Conservation (phyloP, 1,284 basidiomycete genomes). For the Ustilago hordei region DNA sequence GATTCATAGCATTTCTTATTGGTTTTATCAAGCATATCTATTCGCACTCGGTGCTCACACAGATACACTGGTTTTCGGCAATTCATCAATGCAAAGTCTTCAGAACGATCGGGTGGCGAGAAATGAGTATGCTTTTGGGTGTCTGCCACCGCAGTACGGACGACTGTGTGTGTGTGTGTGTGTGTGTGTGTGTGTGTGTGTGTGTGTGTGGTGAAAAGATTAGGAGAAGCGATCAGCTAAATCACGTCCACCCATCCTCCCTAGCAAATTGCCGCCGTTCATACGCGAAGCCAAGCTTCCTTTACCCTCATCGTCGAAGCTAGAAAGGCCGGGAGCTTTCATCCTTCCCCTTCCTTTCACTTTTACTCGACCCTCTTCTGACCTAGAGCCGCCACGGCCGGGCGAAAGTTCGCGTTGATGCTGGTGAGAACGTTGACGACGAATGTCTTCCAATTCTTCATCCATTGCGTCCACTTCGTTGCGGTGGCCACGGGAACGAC, state of each 20-base stretch:
- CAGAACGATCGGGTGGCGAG: neutral
- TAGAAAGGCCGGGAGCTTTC: slow-evolving; percentile 43
- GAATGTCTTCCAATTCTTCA: slow-evolving; percentile 37
- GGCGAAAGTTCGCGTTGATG: slow-evolving; percentile 50
- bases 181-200: neutral
- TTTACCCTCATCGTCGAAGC: slow-evolving; percentile 14
- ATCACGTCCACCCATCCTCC: slow-evolving; percentile 9
- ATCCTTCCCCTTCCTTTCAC: slow-evolving; percentile 47
- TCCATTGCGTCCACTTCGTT: slow-evolving; percentile 37
- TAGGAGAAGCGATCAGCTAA: slow-evolving; percentile 41
- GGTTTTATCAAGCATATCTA: slow-evolving; percentile 1
- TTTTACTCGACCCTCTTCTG: slow-evolving; percentile 24
- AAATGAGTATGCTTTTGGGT: neutral
- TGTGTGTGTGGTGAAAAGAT: neutral
- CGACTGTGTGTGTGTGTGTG: neutral
- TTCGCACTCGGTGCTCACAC: neutral
- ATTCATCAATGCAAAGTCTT: neutral
- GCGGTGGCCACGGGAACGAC: slow-evolving; percentile 17
- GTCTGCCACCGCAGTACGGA: neutral
- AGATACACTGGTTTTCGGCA: neutral
- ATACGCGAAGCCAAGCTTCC: slow-evolving; percentile 5
- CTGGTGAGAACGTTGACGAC: slow-evolving; percentile 11
- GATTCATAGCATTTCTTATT: slow-evolving; percentile 2
- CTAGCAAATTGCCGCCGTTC: slow-evolving; percentile 5
- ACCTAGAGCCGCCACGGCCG: neutral